phyloP scores from a whole-genome alignment of 805 yeast genomes.

The Jamesozyma gamospora region DNA sequence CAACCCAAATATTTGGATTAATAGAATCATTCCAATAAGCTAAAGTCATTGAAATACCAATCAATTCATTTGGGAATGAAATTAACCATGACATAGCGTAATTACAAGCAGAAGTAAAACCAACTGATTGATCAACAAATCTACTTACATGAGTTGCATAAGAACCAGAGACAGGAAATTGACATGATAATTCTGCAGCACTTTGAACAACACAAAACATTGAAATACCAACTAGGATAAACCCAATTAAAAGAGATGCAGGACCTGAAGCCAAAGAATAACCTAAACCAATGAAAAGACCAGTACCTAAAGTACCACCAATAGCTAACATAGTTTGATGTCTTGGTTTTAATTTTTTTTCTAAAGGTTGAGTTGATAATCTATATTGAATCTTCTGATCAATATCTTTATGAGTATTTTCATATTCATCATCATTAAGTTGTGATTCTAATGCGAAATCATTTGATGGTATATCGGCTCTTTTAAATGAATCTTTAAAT shows the following conservation, averaged over 20 bases:
- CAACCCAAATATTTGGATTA: conserved; percentile 49
- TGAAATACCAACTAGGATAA: conserved; percentile 39
- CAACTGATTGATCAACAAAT: conserved; percentile 46
- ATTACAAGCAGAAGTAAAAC: conserved; percentile 54
- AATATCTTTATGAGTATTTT: too few species aligned
- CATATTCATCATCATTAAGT: too few species aligned
- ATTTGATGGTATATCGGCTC: too few species aligned
- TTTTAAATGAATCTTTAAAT: too few species aligned
- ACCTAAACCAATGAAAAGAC: conserved; percentile 26
- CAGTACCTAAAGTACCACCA: conserved; percentile 28
- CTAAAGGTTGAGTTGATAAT: conserved; percentile 3
- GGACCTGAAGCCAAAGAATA: conserved; percentile 44
- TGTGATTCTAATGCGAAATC: too few species aligned
- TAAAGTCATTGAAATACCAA: conserved; percentile 54
- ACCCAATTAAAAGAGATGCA: conserved; percentile 41
- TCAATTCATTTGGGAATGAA: conserved; percentile 54
- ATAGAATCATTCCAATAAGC: conserved; percentile 47
- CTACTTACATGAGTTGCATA: conserved; percentile 43
- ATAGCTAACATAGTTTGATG: conserved; percentile 26
- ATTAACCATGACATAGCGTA: conserved; percentile 56
- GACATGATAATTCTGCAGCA: conserved; percentile 40
- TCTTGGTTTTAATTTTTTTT: conserved; percentile 14
- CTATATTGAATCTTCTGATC: not conserved
- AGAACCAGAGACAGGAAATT: conserved; percentile 43
- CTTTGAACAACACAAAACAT: conserved; percentile 31